Evolutionary conservation across 805 yeast species (phyloP).

Genomic region (Lachancea sp.): DNA sequence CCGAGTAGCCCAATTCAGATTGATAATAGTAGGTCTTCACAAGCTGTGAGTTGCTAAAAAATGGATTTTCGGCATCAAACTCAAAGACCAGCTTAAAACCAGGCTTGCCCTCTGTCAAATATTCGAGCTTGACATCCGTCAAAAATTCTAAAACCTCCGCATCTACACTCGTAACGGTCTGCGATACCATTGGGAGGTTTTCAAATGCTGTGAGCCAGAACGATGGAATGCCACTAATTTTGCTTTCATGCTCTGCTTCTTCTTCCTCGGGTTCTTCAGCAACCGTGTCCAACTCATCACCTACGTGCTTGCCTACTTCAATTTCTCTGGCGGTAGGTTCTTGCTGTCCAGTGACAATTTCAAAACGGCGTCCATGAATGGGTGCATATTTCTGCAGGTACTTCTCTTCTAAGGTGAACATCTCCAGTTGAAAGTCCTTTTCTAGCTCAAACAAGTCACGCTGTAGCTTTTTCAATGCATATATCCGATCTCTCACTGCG

Average conservation of each 20-base stretch:
- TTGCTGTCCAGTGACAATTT: slow-evolving; percentile 60
- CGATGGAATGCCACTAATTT: slow-evolving; percentile 73
- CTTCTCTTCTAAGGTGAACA: slow-evolving; percentile 79
- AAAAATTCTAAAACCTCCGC: slow-evolving; percentile 70
- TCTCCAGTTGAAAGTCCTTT: slow-evolving; percentile 84
- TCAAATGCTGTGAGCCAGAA: slow-evolving; percentile 96
- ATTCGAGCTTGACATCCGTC: slow-evolving; percentile 67
- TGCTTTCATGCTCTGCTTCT: slow-evolving; percentile 40
- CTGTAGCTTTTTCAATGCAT: slow-evolving; percentile 78
- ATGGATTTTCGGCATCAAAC: slow-evolving; percentile 64
- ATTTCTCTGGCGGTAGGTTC: slow-evolving; percentile 80
- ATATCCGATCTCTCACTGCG: slow-evolving; percentile 66
- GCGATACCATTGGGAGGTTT: slow-evolving; percentile 73
- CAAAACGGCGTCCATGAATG: slow-evolving; percentile 63
- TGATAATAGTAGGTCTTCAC: slow-evolving; percentile 90
- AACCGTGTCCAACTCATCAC: slow-evolving; percentile 47
- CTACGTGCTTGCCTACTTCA: slow-evolving; percentile 67
- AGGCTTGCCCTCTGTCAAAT: slow-evolving; percentile 56
- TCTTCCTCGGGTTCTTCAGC: slow-evolving; percentile 38
- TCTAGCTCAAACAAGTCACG: slow-evolving; percentile 74
- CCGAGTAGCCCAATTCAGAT: slow-evolving; percentile 87
- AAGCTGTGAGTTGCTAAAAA: slow-evolving; percentile 64
- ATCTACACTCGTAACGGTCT: slow-evolving; percentile 85
- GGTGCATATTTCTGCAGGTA: slow-evolving; percentile 70
- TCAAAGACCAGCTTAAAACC: slow-evolving; percentile 86